Evolutionary conservation across 345 rosid species (phyloP), one percentile per base, ranked within the genome.

Genomic region (Arabis hirsuta): DNA sequence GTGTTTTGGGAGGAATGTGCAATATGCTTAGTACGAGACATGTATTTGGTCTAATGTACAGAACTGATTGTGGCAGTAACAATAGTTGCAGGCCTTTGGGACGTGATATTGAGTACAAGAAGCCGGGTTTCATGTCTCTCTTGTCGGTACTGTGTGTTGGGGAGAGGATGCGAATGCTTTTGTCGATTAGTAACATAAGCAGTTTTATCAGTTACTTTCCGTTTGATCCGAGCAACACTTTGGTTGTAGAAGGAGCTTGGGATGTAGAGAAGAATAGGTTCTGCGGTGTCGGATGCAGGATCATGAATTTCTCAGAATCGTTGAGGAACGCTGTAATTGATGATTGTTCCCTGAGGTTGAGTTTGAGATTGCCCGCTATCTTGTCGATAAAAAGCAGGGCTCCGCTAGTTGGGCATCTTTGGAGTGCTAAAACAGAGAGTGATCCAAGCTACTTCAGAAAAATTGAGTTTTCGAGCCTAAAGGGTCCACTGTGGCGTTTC

Each of bases 211-310:
- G 53, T 12, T 29, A 22, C 69, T 83, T 81, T 70, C 77, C 86
- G 52, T 87, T 86, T 70, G 81, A 82, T 81, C 95, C 88, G 31
- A 82, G 75, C 27, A 78, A 74, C n/a, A 72, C 81, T 11, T 71
- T 91, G 74, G 67, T 94, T 24, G 92, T 88, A 0, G 98, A 91
- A 84, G 97, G 92, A 69, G 65, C 73, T 50, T 91, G 98, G 98
- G 85, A 87, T 81, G 82, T 71, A 27, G 78, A 81, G 82, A 83
- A 66, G 81, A 80, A 84, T 72, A 81, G 73, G 62, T 72, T 89
- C 55, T 84, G 88, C 69, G 88, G 84, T 42, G 82, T 84, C 41
- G 94, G 84, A 2, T 94, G 98, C 66, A 79, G 84, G 63, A 65
- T 90, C 76, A 76, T 83, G 78, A 85, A 86, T 78, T 79, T 73